Evolutionary conservation across 2,329 filamentous ascomycete species (phyloP), one percentile per base, ranked within the genome.

Genomic region (Magnaporthiopsis incrustans): DNA sequence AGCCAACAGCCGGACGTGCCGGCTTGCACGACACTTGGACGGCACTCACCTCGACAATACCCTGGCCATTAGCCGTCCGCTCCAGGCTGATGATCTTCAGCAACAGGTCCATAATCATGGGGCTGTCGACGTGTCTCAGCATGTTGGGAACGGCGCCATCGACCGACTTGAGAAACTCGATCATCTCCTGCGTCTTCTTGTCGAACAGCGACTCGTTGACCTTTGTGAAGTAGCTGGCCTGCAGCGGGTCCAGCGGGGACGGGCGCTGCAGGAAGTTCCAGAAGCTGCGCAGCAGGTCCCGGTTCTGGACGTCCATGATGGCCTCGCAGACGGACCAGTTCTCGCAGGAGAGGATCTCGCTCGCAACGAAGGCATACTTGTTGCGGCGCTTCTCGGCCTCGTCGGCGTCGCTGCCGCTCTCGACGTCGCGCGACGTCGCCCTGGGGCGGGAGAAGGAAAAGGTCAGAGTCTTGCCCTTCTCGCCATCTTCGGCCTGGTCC

Each of bases 191-290:
- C 7, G 96, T 97, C 83, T 98, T 98, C 78, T 95, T 96, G 75
- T 98, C 95, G 64, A 99, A 89, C 26, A 99, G 79, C n/a, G 92
- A 90, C 78, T 99, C 95, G 76, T 98, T 98, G 73, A 99, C 93
- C 74, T 98, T 99, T 64, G 94, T 97, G 74, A 99, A 99, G 75
- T 99, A 99, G 72, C 93, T 93, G 25, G 95, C 94, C 77, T 98
- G 94, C 7, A 97, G 83, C 53, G 94, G 90, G 74, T 98, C 94
- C 64, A 99, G 84, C 3, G 94, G 91, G 14, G 91, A 85, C n/a
- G 91, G 85, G 64, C 88, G 85, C 73, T 89, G 89, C 70, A 99
- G 78, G 75, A 97, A 99, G 60, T 86, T 81, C 95, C 95, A 99
- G 76, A 99, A 98, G 68, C 89, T 85, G 71, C 87, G 86, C 69